These are phyloP conservation scores for Trichoderma gracile DNA, from an alignment of 2,329 filamentous ascomycete genomes.

Conservation along the genomic window DNA sequence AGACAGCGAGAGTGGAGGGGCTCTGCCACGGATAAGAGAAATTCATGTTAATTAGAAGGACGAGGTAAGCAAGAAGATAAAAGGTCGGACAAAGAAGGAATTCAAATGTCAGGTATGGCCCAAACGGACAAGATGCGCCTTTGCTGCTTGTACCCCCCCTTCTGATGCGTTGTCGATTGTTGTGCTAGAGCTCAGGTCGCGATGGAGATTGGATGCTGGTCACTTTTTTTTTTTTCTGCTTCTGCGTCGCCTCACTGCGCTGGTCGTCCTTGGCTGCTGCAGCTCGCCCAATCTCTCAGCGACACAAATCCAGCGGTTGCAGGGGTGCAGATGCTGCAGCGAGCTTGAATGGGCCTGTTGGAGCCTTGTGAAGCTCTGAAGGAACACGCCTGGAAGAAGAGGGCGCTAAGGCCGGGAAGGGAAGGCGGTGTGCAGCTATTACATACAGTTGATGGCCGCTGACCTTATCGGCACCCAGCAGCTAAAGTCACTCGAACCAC, in stretches of 20 bases:
- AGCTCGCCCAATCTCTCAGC: conserved; percentile 23
- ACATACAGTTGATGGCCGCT: not conserved
- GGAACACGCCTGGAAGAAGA: not conserved
- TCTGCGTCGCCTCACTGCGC: conserved; percentile 19
- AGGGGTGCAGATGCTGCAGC: conserved; percentile 18
- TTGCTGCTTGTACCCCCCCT: not conserved
- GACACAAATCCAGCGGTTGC: conserved; percentile 20
- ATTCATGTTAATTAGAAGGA: conserved; percentile 12
- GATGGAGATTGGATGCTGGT: conserved; percentile 8
- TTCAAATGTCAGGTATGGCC: not conserved
- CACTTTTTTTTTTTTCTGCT: conserved; percentile 20
- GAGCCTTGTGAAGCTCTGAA: not conserved
- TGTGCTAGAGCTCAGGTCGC: conserved; percentile 5
- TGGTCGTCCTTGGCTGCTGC: conserved; percentile 17
- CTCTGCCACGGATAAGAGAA: conserved; percentile 8
- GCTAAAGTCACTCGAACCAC: not conserved
- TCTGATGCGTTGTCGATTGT: conserved; percentile 9
- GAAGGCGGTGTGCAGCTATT: conserved; percentile 22
- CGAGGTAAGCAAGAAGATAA: not conserved
- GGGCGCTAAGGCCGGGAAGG: not conserved
- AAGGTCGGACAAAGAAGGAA: not conserved
- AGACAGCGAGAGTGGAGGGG: conserved; percentile 9
- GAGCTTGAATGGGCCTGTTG: not conserved
- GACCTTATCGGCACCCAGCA: not conserved
- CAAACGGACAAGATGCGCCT: not conserved